phyloP scores from a whole-genome alignment of 2,329 filamentous ascomycete species.

The Talaromyces amestolkiae region DNA sequence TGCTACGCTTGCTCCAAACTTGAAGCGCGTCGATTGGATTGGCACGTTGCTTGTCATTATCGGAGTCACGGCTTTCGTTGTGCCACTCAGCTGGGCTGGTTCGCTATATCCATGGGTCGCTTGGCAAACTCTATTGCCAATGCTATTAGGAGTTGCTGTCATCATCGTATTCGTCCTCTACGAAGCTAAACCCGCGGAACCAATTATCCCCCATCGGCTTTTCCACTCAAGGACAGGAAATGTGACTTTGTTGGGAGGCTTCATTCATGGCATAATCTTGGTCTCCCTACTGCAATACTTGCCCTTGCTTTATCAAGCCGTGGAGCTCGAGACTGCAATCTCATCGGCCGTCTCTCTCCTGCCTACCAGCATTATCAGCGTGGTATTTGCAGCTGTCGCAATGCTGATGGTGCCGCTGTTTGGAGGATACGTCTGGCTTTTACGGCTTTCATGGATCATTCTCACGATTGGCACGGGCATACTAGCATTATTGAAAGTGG shows the following conservation, averaged over 20 bases:
- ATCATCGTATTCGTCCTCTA: conserved; percentile 24
- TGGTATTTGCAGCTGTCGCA: conserved; percentile 8
- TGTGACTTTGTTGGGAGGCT: conserved; percentile 34
- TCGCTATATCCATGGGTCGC: conserved; percentile 30
- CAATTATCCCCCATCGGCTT: conserved; percentile 44
- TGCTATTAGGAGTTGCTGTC: conserved; percentile 29
- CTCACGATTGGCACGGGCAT: neutral
- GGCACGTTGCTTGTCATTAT: conserved; percentile 30
- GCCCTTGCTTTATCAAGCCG: conserved; percentile 48
- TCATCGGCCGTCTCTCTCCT: conserved; percentile 2
- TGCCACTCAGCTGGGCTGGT: conserved; percentile 34
- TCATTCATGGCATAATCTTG: conserved; percentile 38
- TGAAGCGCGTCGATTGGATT: conserved; percentile 26
- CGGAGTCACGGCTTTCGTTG: conserved; percentile 29
- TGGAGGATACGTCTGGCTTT: conserved; percentile 7
- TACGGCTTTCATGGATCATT: conserved; percentile 2
- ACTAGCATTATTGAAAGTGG: neutral
- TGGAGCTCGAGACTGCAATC: conserved; percentile 22
- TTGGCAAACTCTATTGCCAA: conserved; percentile 29
- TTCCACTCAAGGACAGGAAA: conserved; percentile 45
- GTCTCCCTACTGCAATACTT: conserved; percentile 43
- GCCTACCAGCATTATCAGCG: conserved; percentile 6
- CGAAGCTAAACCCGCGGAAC: conserved; percentile 23
- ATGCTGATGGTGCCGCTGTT: conserved; percentile 9
- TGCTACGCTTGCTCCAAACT: conserved; percentile 46